Percentiles rank a stretch among this genome's conserved stretches.
Evolutionary conservation across 805 yeast genomes (phyloP).

Genomic region (Priceomyces melissophilus): DNA sequence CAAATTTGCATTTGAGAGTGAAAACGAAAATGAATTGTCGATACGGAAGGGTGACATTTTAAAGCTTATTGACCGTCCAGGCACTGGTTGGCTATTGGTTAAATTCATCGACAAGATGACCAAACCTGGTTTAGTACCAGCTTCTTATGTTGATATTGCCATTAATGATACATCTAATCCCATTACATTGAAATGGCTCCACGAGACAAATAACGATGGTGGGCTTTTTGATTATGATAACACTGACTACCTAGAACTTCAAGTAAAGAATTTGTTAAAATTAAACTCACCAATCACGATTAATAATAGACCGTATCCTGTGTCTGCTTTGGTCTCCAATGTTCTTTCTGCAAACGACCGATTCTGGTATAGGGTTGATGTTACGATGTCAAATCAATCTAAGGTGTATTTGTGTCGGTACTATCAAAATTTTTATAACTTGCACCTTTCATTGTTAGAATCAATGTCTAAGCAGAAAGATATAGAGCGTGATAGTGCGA

Average conservation of each 20-base stretch:
- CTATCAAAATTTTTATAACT: slow-evolving; percentile 36
- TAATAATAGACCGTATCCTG: slow-evolving; percentile 30
- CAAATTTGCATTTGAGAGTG: slow-evolving; percentile 44
- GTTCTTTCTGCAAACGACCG: slow-evolving; percentile 24
- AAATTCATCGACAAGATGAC: slow-evolving; percentile 48
- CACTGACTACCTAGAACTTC: slow-evolving; percentile 24
- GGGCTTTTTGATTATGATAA: slow-evolving; percentile 12
- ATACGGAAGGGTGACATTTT: slow-evolving; percentile 50
- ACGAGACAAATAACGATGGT: slow-evolving; percentile 8
- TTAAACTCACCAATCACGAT: slow-evolving; percentile 20
- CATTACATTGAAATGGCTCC: slow-evolving; percentile 36
- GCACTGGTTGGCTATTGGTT: slow-evolving; percentile 55
- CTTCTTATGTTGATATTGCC: slow-evolving; percentile 47
- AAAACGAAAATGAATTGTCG: slow-evolving; percentile 41
- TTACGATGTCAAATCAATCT: slow-evolving; percentile 16
- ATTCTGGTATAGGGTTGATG: slow-evolving; percentile 34
- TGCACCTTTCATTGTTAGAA: slow-evolving; percentile 21
- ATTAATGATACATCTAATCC: slow-evolving; percentile 38
- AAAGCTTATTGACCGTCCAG: slow-evolving; percentile 44
- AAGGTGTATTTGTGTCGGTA: slow-evolving; percentile 23
- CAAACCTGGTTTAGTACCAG: slow-evolving; percentile 51
- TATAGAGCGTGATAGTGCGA: neutral
- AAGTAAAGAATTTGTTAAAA: slow-evolving; percentile 19
- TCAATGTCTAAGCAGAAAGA: slow-evolving; percentile 6
- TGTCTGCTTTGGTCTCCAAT: slow-evolving; percentile 25